phyloP scores from a whole-genome alignment of 2,329 filamentous ascomycete genomes.

The Oidium heveae region DNA sequence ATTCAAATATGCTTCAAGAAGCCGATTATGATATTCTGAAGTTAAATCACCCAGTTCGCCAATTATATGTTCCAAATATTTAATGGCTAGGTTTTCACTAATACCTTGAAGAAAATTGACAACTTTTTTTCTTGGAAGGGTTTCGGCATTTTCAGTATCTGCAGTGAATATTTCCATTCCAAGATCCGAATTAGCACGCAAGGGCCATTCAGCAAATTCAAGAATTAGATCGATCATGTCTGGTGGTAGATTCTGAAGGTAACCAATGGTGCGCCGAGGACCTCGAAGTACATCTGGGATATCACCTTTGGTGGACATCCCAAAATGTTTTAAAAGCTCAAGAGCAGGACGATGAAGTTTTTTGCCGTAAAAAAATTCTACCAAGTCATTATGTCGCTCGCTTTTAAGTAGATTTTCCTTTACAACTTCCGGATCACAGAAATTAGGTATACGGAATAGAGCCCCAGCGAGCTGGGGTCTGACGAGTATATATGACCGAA shows the following conservation, averaged over 20 bases:
- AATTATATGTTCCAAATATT: constrained; percentile 79
- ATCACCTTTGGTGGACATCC: constrained; percentile 28
- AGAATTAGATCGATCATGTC: constrained; percentile 77
- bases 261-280: constrained; percentile 60
- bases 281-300: constrained; percentile 40
- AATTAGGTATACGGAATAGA: constrained; percentile 86
- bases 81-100: constrained; percentile 44
- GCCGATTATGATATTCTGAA: constrained; percentile 63
- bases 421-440: constrained; percentile 86
- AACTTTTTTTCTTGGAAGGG: constrained; percentile 52
- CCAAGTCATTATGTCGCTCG: constrained; percentile 71
- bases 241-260: constrained; percentile 70
- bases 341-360: constrained; percentile 73
- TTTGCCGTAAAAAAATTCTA: constrained; percentile 96
- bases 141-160: constrained; percentile 88
- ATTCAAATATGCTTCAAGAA: constrained; percentile 48
- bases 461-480: constrained; percentile 64
- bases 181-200: constrained; percentile 42
- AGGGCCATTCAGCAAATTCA: constrained; percentile 74
- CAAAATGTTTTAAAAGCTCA: constrained; percentile 59
- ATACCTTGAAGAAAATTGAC: constrained; percentile 47
- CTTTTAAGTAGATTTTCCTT: constrained; percentile 79
- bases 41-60: constrained; percentile 63
- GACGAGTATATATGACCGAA: constrained; percentile 85
- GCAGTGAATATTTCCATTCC: constrained; percentile 86